Percentiles rank a stretch among this genome's conserved stretches.
Conservation (phyloP, 768 basidiomycete genomes). For the Gymnopilus dilepis region DNA sequence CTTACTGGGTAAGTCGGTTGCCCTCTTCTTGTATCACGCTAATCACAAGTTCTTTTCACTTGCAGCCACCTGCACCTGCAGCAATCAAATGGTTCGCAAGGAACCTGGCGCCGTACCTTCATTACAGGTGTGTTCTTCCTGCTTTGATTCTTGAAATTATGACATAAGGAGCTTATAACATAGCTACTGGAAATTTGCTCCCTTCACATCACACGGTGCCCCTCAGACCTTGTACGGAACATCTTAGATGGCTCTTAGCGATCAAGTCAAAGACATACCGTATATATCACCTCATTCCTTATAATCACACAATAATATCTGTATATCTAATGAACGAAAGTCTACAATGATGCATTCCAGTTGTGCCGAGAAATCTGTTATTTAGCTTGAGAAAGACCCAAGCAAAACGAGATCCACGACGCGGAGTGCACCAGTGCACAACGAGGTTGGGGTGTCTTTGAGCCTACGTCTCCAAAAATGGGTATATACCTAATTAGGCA, state of each 20-base stretch:
- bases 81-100: constrained; percentile 27
- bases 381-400: too few relatives aligned
- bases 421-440: too few relatives aligned
- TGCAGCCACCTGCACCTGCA: constrained; percentile 26
- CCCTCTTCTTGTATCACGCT: background rate
- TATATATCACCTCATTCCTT: background rate
- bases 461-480: too few relatives aligned
- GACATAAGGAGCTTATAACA: background rate
- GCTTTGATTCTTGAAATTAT: background rate
- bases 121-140: constrained; percentile 22
- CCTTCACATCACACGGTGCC: constrained; percentile 24
- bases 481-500: too few relatives aligned
- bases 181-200: constrained; percentile 34
- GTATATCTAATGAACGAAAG: too few relatives aligned
- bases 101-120: constrained; percentile 19
- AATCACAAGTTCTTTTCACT: background rate
- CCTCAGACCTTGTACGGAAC: constrained; percentile 10
- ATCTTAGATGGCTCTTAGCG: background rate
- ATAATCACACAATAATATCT: too few relatives aligned
- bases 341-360: too few relatives aligned
- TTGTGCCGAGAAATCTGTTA: too few relatives aligned
- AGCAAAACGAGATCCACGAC: too few relatives aligned
- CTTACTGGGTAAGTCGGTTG: constrained; percentile 25
- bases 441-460: too few relatives aligned
- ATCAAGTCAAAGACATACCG: too few relatives aligned